phyloP scores from a whole-genome alignment of 345 rosid species.

The Brassica napus region Da-Ae NC_063451.1:45231001-45231500 shows the following conservation, averaged over 20 bases:
- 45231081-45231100: background rate
- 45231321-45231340: background rate
- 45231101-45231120: background rate
- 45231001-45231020: background rate
- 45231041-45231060: background rate
- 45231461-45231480: background rate
- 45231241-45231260: background rate
- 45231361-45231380: background rate
- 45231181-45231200: background rate
- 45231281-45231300: background rate
- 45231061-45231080: background rate
- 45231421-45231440: background rate
- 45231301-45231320: background rate
- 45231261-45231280: background rate
- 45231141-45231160: background rate
- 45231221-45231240: background rate
- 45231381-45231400: background rate
- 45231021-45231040: background rate
- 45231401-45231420: background rate
- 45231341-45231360: background rate
- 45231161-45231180: background rate
- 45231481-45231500: background rate
- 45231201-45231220: background rate
- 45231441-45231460: background rate
- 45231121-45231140: background rate